Evolutionary conservation across 1,139 yeast species (phyloP).

Genomic region (Candida mesenterica): DNA sequence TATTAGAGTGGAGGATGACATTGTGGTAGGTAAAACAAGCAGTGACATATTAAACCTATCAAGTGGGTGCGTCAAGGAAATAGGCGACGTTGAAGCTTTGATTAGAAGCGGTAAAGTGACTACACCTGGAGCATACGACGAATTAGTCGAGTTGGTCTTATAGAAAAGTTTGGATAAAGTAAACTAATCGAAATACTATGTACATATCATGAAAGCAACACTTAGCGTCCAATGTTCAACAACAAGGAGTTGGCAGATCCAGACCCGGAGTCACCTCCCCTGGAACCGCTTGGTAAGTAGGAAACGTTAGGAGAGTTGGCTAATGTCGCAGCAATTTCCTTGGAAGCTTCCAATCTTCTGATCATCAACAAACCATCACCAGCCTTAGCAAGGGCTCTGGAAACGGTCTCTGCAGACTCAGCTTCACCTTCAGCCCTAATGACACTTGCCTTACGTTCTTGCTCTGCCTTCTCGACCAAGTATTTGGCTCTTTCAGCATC

Average conservation of each 20-base stretch:
- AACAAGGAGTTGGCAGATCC: constrained; percentile 36
- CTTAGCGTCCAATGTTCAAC: constrained; percentile 39
- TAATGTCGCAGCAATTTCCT: constrained; percentile 88
- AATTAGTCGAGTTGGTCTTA: constrained; percentile 44
- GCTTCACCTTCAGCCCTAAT: constrained; percentile 99
- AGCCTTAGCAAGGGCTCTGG: constrained; percentile 88
- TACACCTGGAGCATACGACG: constrained; percentile 49
- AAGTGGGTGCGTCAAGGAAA: constrained; percentile 80
- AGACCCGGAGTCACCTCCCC: constrained; percentile 28
- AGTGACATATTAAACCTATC: constrained; percentile 61
- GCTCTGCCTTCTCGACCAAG: constrained; percentile 95
- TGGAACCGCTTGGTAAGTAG: constrained; percentile 71
- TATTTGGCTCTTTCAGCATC: constrained; percentile 97
- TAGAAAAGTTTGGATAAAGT: constrained; percentile 14
- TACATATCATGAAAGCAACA: constrained; percentile 3
- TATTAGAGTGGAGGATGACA: constrained; percentile 90
- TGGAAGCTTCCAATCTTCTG: constrained; percentile 94
- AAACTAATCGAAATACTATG: constrained; percentile 3
- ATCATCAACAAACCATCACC: constrained; percentile 95
- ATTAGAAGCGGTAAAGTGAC: constrained; percentile 53
- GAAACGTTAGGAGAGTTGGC: constrained; percentile 84
- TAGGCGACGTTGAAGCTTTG: constrained; percentile 70
- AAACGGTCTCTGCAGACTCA: constrained; percentile 93
- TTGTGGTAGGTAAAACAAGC: constrained; percentile 64
- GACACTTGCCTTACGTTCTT: constrained; percentile 91